Percentiles rank a stretch among this genome's conserved stretches.
Conservation (phyloP, 1,139 yeast species). For the Scheffersomyces insectosa region DNA sequence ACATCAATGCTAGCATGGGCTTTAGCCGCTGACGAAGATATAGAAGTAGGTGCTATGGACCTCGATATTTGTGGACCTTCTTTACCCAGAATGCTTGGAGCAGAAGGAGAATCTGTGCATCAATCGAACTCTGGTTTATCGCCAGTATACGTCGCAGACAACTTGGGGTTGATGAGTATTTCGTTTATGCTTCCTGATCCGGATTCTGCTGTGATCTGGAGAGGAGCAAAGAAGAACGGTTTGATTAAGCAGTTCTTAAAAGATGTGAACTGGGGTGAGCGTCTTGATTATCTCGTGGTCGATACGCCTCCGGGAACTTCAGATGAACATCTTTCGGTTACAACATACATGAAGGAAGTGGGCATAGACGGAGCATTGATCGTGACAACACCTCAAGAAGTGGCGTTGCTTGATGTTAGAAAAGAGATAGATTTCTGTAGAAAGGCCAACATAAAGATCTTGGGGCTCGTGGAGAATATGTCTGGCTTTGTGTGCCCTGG, state of each 20-base stretch:
- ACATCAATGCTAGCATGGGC: slow-evolving; percentile 97
- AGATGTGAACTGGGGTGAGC: slow-evolving; percentile 94
- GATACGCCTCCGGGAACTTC: slow-evolving; percentile 99
- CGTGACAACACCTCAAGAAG: slow-evolving; percentile 98
- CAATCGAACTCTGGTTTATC: slow-evolving; percentile 93
- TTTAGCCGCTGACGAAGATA: slow-evolving; percentile 79
- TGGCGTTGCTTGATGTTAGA: slow-evolving; percentile 89
- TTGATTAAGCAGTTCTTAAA: slow-evolving; percentile 90
- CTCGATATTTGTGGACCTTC: slow-evolving; percentile 98
- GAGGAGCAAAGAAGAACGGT: slow-evolving; percentile 94
- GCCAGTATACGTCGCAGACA: slow-evolving; percentile 94
- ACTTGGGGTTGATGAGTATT: slow-evolving; percentile 92
- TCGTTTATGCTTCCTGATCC: slow-evolving; percentile 93
- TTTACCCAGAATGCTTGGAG: slow-evolving; percentile 91
- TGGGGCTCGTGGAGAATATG: slow-evolving; percentile 97
- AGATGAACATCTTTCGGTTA: slow-evolving; percentile 92
- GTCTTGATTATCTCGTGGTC: slow-evolving; percentile 79
- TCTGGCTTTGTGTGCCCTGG: slow-evolving; percentile 97
- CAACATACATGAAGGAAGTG: slow-evolving; percentile 81
- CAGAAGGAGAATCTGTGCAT: slow-evolving; percentile 83
- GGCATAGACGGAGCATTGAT: slow-evolving; percentile 95
- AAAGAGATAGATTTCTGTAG: slow-evolving; percentile 94
- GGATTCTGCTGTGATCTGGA: slow-evolving; percentile 95
- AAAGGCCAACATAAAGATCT: slow-evolving; percentile 80
- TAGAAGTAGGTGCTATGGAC: slow-evolving; percentile 96